Base-by-base conservation (phyloP, 139 green algal species). In the Spirogloea muscicola region DNA sequence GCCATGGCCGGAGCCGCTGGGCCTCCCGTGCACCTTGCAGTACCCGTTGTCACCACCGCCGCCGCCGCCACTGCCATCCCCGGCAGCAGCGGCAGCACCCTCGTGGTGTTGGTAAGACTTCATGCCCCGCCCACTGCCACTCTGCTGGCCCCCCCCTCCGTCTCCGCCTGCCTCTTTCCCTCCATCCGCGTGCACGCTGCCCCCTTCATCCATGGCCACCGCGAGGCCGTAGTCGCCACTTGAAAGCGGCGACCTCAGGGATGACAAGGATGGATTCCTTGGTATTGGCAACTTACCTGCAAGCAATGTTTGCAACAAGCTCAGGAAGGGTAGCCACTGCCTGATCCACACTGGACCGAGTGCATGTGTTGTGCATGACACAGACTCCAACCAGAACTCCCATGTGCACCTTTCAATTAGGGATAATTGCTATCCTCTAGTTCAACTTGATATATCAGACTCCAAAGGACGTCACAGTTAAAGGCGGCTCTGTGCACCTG, bases 231-330 rank as follows among this genome's bases (percentile, higher is more conserved):
- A 36, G 33, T 39, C 69, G 37, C 69, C 62, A 27, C 65, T 34
- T 10, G 25, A 10, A 18, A 33, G 34, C 18, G 18, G 6, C n/a
- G 65, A 69, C 44, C 41, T 51, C 38, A 74, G 51, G 21, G 31
- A 66, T 3, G 42, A 65, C 33, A 1, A 21, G 40, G 65, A 74
- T 29, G 65, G 65, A 27, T 74, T 66, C 1, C 65, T 25, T 0
- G 65, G 65, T 3, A 74, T 74, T 10, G 65, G 33, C 37, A 77
- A 9, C 69, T 76, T 73, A n/a, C 69, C 69, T 51, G 69, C 59
- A 25, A 34, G 59, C 40, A 27, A 29, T 68, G 16, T 31, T 27
- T 0, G 38, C 38, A 29, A 68, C 33, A 43, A 25, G 29, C n/a
- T 31, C 38, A 68, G 31, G 59, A 29, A 25, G 13, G 29, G 38